Conservation (phyloP, 2,329 filamentous ascomycete genomes). For the Fusarium aywerte region DNA sequence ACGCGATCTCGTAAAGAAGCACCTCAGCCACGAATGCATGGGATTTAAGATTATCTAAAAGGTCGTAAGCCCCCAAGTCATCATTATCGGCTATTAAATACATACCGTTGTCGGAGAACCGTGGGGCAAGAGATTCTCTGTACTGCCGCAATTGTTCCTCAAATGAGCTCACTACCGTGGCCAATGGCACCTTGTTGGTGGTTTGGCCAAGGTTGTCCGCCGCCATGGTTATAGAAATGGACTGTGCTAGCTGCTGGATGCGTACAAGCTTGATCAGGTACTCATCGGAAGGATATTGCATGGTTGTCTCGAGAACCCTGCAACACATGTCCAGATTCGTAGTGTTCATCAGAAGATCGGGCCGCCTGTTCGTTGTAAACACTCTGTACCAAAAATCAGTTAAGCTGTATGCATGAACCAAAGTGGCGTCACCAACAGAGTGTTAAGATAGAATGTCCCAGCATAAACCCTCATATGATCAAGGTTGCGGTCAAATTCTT, state of each 20-base stretch:
- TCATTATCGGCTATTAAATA: not conserved
- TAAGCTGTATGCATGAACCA: not conserved
- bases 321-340: conserved; percentile 58
- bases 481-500: conserved; percentile 46
- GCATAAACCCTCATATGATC: conserved; percentile 61
- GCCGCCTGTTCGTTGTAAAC: conserved; percentile 59
- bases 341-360: conserved; percentile 61
- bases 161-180: conserved; percentile 57
- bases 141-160: conserved; percentile 57
- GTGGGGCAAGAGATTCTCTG: conserved; percentile 50
- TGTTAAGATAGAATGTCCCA: conserved; percentile 62
- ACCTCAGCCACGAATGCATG: conserved; percentile 59
- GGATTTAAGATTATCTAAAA: conserved; percentile 53
- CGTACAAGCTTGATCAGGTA: conserved; percentile 59
- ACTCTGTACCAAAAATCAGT: conserved; percentile 45
- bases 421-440: conserved; percentile 52
- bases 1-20: conserved; percentile 59
- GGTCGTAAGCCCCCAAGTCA: conserved; percentile 10
- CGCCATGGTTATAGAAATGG: conserved; percentile 56
- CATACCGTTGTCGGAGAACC: conserved; percentile 52
- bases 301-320: conserved; percentile 54
- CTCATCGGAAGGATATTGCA: conserved; percentile 57
- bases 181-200: conserved; percentile 54
- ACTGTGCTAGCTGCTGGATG: conserved; percentile 61
- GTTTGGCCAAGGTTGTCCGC: conserved; percentile 46